These are phyloP conservation scores for Suillus brevipes DNA, from an alignment of 768 basidiomycete genomes.

Conservation along the genomic window DNA sequence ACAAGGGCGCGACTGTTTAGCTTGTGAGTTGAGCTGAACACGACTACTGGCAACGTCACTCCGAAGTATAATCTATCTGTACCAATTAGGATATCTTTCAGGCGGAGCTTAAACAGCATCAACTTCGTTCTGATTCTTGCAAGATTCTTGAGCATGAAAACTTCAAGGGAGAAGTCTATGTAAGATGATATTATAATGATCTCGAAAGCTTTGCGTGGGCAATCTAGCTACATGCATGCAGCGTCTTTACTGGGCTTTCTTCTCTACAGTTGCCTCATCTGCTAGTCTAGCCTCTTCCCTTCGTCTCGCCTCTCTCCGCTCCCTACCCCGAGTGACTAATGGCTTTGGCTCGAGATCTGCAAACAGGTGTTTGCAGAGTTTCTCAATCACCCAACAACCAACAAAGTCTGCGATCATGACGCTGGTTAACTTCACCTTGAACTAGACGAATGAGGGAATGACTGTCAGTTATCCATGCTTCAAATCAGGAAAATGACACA, in stretches of 20 bases:
- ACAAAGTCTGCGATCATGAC: slow-evolving; percentile 88
- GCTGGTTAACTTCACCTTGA: slow-evolving; percentile 74
- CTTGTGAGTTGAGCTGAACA: neutral
- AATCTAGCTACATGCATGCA: neutral
- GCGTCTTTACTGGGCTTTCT: slow-evolving; percentile 36
- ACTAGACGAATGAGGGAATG: slow-evolving; percentile 45
- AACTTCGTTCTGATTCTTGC: neutral
- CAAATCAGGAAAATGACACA: slow-evolving; percentile 42
- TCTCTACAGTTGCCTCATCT: slow-evolving; percentile 27
- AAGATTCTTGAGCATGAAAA: neutral
- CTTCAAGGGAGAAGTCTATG: neutral
- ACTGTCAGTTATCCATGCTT: neutral
- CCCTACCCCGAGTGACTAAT: slow-evolving; percentile 82
- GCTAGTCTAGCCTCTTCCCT: slow-evolving; percentile 39
- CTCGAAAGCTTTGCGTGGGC: neutral
- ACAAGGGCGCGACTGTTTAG: neutral
- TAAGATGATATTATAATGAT: neutral
- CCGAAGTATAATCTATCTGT: neutral
- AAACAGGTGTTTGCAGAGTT: slow-evolving; percentile 80
- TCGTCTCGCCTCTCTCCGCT: slow-evolving; percentile 68
- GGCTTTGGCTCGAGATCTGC: slow-evolving; percentile 84
- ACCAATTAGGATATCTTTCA: slow-evolving; percentile 3
- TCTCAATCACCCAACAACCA: slow-evolving; percentile 86
- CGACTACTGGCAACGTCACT: slow-evolving; percentile 4
- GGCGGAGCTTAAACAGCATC: neutral